Base-by-base conservation (phyloP, 352 stramenopile species). In the Phytophthora litchii region DNA sequence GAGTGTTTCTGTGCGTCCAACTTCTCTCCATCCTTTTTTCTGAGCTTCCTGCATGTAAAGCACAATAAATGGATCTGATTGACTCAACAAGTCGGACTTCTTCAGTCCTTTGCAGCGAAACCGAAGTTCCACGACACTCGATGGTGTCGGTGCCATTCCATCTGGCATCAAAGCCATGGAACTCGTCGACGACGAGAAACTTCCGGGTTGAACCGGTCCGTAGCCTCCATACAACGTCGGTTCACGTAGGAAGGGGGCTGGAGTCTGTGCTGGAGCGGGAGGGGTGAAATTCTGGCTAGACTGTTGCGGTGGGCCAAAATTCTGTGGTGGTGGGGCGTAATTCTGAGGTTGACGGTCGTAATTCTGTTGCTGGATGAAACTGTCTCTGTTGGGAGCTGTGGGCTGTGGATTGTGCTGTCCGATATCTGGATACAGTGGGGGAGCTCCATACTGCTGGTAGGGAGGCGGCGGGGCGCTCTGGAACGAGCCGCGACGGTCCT, bases 1-100 rank as follows among this genome's bases (percentile, higher is more conserved):
- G 11, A 93, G 75, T 3, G 86, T 91, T 66, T 95, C 86, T 3
- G 86, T 95, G 54, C 83, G 76, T 17, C 86, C 83, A 32, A 95
- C 37, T 49, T 95, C 83, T 9, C 68, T 70, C 86, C 86, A 94
- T 6, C 56, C 64, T 32, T 49, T 61, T 3, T 47, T 57, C 35
- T 70, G 60, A 10, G 58, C 64, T 60, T 89, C 80, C 27, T 92
- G 74, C 40, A 88, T 58, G 66, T 92, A 92, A 10, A 89, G 48
- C 41, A 92, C 80, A 36, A 92, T 58, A 56, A 92, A 92, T 21
- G 82, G 80, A 45, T 92, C 82, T 8, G 82, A 92, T 37, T 89
- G 76, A 43, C 79, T 89, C 19, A 89, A 53, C 20, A 89, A 60
- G 23, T 92, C 82, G 11, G 78, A 72, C 25, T 84, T 92, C 63